phyloP scores from a whole-genome alignment of 768 basidiomycete species.

The Glaciozyma martinii region DNA sequence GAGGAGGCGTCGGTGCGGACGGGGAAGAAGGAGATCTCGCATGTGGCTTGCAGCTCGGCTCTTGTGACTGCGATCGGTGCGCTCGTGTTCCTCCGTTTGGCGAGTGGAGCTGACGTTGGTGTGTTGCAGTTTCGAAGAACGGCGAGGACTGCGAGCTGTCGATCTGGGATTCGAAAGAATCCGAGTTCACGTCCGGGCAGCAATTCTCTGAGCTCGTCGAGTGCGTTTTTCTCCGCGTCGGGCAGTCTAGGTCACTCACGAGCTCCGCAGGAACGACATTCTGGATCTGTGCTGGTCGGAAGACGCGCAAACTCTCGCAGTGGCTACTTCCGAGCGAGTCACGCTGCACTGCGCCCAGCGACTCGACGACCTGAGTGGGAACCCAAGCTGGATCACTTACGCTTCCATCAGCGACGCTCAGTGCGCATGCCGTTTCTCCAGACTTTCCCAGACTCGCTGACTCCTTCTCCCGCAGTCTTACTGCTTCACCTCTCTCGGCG shows the following conservation, averaged over 20 bases:
- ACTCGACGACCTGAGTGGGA: conserved; percentile 4
- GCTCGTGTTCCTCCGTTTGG: conserved; percentile 31
- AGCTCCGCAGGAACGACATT: background rate
- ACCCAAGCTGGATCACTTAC: background rate
- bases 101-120: background rate
- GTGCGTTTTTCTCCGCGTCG: background rate
- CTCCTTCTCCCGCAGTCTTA: conserved; percentile 46
- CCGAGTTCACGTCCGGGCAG: conserved; percentile 82
- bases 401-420: conserved; percentile 1
- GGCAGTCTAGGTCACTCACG: background rate
- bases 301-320: conserved; percentile 8
- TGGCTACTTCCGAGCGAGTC: conserved; percentile 3
- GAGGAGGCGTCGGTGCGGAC: conserved; percentile 49
- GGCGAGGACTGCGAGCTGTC: conserved; percentile 60
- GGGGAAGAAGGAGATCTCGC: conserved; percentile 54
- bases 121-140: conserved; percentile 51
- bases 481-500: conserved; percentile 70
- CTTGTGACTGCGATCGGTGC: conserved; percentile 83
- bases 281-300: conserved; percentile 19
- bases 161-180: conserved; percentile 93
- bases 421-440: background rate
- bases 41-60: conserved; percentile 76
- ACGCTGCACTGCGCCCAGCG: conserved; percentile 7
- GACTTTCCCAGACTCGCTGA: background rate
- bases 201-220: conserved; percentile 53